Conservation (phyloP, 441 rosid species). For the California macrophylla region DNA sequence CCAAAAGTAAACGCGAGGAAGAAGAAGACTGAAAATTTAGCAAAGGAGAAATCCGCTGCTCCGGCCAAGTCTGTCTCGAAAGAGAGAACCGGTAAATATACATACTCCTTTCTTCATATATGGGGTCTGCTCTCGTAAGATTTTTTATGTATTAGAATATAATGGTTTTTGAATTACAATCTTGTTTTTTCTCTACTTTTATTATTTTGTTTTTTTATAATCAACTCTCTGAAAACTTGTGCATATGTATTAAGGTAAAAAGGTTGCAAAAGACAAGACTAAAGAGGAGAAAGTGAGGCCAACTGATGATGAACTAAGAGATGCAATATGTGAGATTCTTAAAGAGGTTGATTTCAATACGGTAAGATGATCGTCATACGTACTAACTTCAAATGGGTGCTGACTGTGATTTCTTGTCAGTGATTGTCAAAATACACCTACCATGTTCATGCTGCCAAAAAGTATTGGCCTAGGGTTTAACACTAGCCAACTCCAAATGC, state of each 20-base stretch:
- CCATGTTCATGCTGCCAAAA: background rate
- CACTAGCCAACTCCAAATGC: background rate
- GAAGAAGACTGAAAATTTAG: constrained; percentile 39
- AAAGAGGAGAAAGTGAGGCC: constrained; percentile 38
- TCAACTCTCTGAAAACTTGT: background rate
- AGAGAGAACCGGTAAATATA: constrained; percentile 49
- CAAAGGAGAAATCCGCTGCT: constrained; percentile 42
- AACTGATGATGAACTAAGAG: constrained; percentile 52
- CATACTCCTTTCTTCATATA: background rate
- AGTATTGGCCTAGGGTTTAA: background rate
- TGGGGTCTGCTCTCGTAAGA: background rate
- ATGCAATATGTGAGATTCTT: constrained; percentile 67
- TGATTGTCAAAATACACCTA: background rate
- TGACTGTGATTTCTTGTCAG: background rate
- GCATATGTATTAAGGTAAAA: constrained; percentile 35
- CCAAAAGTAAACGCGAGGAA: constrained; percentile 60
- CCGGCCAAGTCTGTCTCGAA: constrained; percentile 44
- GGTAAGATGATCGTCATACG: constrained; percentile 30
- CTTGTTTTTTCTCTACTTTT: background rate
- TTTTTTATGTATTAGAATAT: background rate
- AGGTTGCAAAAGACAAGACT: constrained; percentile 39
- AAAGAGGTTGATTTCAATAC: constrained; percentile 85
- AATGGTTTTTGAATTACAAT: background rate
- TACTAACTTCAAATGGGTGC: background rate
- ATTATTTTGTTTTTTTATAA: background rate